Base-by-base conservation (phyloP, 148 eudicot species). In the Diospyros kaki region DNA sequence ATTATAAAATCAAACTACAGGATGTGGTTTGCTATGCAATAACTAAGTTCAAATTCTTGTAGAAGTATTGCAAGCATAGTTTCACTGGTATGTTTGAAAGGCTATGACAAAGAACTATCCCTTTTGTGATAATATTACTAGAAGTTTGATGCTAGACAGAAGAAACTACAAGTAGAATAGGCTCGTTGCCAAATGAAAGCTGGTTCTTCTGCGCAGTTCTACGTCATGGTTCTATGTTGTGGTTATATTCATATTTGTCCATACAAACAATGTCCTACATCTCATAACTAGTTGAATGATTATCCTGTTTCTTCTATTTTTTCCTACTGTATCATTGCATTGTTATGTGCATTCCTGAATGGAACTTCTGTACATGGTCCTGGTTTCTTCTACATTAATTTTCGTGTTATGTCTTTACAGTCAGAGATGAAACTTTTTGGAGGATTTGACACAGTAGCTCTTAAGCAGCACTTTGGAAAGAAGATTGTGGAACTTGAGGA, bases 401-500 rank as follows among this genome's bases (percentile, higher is more conserved):
- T 17, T 44, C 66, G 28, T 48, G 59, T 63, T 60, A 43, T 69
- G 42, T 75, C 50, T 75, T n/a, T 85, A 81, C 89, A 96, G 99
- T 91, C 94, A 15, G 98, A 96, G 87, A 96, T 96, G 98, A 96
- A 91, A 83, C 97, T 88, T 64, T 77, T 89, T 82, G 98, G 91
- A 63, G 99, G 88, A 66, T 82, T 58, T 77, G 98, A 93, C 79
- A 80, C 99, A 8, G 90, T 84, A 83, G 90, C 97, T 45, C 98
- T 96, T 72, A 96, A 96, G 84, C 99, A 96, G 78, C 99, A 93
- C 78, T 96, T 96, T 69, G 99, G 99, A 72, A 95, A 89, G 87
- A 95, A 95, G 79, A 78, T 95, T 65, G 71, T 83, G 81, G 99
- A 95, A 75, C 99, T 95, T 74, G 99, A 96, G 83, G 98, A 96